Base-by-base conservation (phyloP, 108 stramenopile species). In the Nitzschia palea region DNA sequence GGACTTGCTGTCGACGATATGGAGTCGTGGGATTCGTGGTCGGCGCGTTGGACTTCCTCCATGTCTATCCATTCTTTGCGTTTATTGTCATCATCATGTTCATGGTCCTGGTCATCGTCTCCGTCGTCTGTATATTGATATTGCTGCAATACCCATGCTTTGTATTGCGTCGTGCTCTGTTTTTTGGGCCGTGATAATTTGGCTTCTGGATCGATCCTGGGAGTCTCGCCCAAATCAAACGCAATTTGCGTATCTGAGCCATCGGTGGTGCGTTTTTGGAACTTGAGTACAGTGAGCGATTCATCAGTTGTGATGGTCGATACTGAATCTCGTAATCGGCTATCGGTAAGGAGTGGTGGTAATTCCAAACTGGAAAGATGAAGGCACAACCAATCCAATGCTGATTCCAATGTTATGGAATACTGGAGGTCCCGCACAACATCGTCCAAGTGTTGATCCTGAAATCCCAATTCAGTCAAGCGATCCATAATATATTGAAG, bases 321-420 rank as follows among this genome's bases (percentile, higher is more conserved):
- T 20, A 54, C 26, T 23, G 43, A 34, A 17, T 71, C 54, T 35
- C 75, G 40, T 53, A 79, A 53, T 30, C 54, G 53, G 51, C 54
- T 64, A 40, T 89, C 87, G 0, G 76, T 81, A 53, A 90, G 77
- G 9, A 90, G 44, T 0, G 74, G 18, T 6, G 90, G 90, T 52
- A 91, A 65, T 30, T 85, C 82, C 18, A 71, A 33, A 0, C 73
- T 70, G 6, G 72, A 28, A 2, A 83, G 30, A 70, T 88, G 51
- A 33, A 83, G 58, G 62, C 90, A 91, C n/a, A 91, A 30, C 79
- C 80, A 91, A 75, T 91, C 86, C 31, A 91, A 65, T 12, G 85
- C 80, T 0, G 35, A 20, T 23, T 84, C 85, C n/a, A 91, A 34
- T 8, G 77, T 80, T 8, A 86, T 74, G 6, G 60, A 51, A 35